Base-by-base conservation (phyloP, 2,329 filamentous ascomycete species). In the Sclerotinia minor region DNA sequence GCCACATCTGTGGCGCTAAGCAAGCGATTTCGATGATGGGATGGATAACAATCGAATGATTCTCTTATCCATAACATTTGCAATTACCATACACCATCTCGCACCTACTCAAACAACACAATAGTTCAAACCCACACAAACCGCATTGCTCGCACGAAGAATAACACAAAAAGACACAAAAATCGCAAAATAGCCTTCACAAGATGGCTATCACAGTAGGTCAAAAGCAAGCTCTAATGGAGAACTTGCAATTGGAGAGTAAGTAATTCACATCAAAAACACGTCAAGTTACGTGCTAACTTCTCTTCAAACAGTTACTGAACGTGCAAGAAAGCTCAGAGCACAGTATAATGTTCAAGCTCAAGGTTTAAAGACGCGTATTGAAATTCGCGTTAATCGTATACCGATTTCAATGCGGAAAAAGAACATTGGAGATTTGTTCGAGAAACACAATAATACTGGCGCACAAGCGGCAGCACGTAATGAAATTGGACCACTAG, bases 361-460 rank as follows among this genome's bases (percentile, higher is more conserved):
- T 29, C 91, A 94, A 78, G 91, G 91, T 71, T 84, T 98, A 50
- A 87, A 91, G 70, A 89, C 92, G 69, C 89, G 94, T 70, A 89
- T 99, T 64, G 94, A 97, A 79, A 91, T 96, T 80, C 91, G 95
- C 79, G 86, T 98, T 78, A 97, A 97, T 77, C 89, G 95, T 65
- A 95, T 98, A 64, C 95, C 95, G 9, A 85, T 87, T 73, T 85
- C 89, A 21, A 81, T 97, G 71, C 89, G 94, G 69, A 91, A 90
- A 75, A 84, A 87, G 70, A 96, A 87, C 68, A 94, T 99, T 84
- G 88, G 88, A 67, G 94, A 97, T 55, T 83, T 98, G 11, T 78
- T 73, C 2, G 29, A 57, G n/a, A 78, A 76, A 58, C 69, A 74
- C 66, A 73, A 68, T 45, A 72, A 71, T 35, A 65, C 49, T 57